Percentiles rank a stretch among this genome's conserved stretches.
Evolutionary conservation across 2,329 filamentous ascomycete genomes (phyloP).

Genomic region (Hypoxylon sp.): DNA sequence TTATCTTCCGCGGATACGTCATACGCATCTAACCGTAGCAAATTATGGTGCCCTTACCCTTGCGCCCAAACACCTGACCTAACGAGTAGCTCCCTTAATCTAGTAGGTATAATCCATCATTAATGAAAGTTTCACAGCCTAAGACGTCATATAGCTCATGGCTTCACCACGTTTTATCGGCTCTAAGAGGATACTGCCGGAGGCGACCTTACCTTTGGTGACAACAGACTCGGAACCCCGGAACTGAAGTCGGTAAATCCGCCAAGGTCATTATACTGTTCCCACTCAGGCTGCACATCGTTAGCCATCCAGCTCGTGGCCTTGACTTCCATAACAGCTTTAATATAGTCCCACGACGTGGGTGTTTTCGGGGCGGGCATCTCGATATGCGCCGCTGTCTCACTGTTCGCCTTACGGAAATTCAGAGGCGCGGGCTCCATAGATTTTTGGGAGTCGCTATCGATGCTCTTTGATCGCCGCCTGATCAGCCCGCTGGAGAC

Average conservation of each 20-base stretch:
- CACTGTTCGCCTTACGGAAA: slow-evolving; percentile 41
- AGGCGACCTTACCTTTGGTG: slow-evolving; percentile 5
- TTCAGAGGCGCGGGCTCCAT: slow-evolving; percentile 40
- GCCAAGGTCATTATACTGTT: slow-evolving; percentile 47
- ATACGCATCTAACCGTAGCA: neutral
- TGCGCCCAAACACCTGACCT: slow-evolving; percentile 4
- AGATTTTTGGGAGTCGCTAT: slow-evolving; percentile 4
- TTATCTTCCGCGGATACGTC: neutral
- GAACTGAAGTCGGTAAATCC: slow-evolving; percentile 39
- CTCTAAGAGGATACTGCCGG: slow-evolving; percentile 6
- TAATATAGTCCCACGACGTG: slow-evolving; percentile 47
- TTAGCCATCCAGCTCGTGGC: slow-evolving; percentile 40
- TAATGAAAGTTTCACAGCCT: neutral
- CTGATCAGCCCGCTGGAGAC: slow-evolving; percentile 21
- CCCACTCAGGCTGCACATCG: slow-evolving; percentile 46
- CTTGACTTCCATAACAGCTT: slow-evolving; percentile 47
- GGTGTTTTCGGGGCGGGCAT: slow-evolving; percentile 45
- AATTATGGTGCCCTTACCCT: neutral
- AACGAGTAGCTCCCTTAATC: slow-evolving; percentile 11
- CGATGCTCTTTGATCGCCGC: slow-evolving; percentile 30
- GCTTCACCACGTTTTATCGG: neutral
- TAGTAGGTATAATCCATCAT: slow-evolving; percentile 36
- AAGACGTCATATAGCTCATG: neutral
- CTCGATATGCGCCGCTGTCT: slow-evolving; percentile 33
- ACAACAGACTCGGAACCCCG: neutral